Conservation (phyloP, 306 rosid genomes). For the Purshia tridentata region DNA sequence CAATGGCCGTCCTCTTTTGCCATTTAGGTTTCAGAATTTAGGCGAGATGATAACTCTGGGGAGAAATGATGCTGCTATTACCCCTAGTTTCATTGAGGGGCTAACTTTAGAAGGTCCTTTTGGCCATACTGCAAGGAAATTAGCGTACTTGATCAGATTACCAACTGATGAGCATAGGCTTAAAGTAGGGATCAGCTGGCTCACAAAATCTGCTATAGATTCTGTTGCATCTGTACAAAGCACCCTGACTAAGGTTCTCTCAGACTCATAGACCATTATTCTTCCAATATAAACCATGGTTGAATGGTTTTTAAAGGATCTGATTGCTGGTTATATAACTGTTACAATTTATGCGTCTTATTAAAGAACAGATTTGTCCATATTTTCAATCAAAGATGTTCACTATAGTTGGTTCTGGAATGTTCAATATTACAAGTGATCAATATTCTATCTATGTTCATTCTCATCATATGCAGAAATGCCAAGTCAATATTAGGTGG, state of each 20-base stretch:
- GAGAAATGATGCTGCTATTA: constrained; percentile 79
- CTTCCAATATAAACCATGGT: neutral
- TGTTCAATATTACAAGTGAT: too few species aligned
- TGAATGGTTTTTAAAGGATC: neutral
- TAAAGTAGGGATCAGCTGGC: constrained; percentile 95
- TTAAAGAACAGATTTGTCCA: too few species aligned
- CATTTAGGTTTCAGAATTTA: constrained; percentile 92
- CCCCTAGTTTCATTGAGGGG: constrained; percentile 92
- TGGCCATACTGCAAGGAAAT: constrained; percentile 92
- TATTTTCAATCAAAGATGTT: too few species aligned
- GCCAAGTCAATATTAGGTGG: too few species aligned
- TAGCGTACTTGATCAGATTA: constrained; percentile 88
- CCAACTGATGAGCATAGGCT: constrained; percentile 90
- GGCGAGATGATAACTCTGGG: constrained; percentile 98
- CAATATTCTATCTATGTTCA: too few species aligned
- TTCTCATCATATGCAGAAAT: too few species aligned
- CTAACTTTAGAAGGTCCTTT: constrained; percentile 82
- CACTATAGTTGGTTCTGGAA: too few species aligned
- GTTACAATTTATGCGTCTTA: too few species aligned
- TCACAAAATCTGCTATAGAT: constrained; percentile 78
- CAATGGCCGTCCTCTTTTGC: constrained; percentile 90
- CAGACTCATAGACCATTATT: constrained; percentile 39
- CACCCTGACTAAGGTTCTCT: constrained; percentile 60
- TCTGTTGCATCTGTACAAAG: constrained; percentile 69
- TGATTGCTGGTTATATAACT: neutral